Base-by-base conservation (phyloP, 148 eudicot genomes). In the Persicaria tinctoria region DNA sequence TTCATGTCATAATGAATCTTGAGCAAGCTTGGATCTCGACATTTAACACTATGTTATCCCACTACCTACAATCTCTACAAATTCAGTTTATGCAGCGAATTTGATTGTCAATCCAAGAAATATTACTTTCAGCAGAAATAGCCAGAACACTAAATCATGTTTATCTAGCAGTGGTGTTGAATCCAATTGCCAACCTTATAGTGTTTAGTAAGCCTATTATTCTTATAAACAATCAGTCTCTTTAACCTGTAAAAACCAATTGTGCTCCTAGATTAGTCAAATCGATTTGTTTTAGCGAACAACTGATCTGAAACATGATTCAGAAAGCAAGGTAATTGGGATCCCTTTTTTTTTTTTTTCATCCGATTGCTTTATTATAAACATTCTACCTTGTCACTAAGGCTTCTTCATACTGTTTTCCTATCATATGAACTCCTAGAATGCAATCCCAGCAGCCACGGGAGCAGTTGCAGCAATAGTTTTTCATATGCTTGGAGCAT, bases 381-480 rank as follows among this genome's bases (percentile, higher is more conserved):
- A 12, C 5, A 41, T 64, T 32, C 12, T 63, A 64, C 41, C 46
- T 38, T 6, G 46, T 41, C 47, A 64, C 70, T 41, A 17, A 64
- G 8, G 46, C 70, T 64, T 64, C 70, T 49, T 49, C 51, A 20
- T 41, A 41, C 4, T 8, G 49, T 59, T 51, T 10, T 38, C 46
- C 64, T 44, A 8, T 74, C 60, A 71, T 23, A 14, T 55, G 6
- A 70, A 74, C 68, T 76, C 50, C 68, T 81, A 95, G 99, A 89
- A 87, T 73, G 85, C 91, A 68, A 95, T 95, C 89, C 97, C 99
- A 66, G 97, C 93, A 78, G 99, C 97, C 79, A 93, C 97, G 77
- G 99, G 97, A 80, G 99, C 99, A 59, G 97, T 95, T 80, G 97
- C 99, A 41, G 98, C 98, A 77, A 20, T 20, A 20, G 23, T 20